Percentiles rank a stretch among this genome's conserved stretches.
phyloP scores from a whole-genome alignment of 495 filamentous ascomycete genomes.

The Penicillium parvum region DNA sequence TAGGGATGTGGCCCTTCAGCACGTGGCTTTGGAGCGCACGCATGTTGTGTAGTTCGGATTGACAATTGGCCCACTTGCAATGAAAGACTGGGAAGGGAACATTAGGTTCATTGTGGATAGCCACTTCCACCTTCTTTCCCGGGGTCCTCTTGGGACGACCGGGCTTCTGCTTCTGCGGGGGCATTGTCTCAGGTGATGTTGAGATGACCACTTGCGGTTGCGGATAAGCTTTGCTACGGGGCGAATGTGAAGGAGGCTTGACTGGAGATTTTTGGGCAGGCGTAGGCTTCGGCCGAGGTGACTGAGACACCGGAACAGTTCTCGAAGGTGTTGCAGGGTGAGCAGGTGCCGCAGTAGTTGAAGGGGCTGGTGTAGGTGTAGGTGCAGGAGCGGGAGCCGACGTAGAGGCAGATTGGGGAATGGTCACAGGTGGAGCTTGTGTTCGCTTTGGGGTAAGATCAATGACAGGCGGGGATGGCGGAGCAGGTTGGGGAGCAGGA shows the following conservation, averaged over 20 bases:
- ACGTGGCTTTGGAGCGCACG: constrained; percentile 66
- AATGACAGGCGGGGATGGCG: too few relatives aligned
- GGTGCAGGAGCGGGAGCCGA: not conserved
- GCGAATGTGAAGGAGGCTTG: not conserved
- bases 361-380: not conserved
- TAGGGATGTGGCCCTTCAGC: constrained; percentile 46
- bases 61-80: constrained; percentile 64
- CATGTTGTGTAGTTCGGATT: constrained; percentile 69
- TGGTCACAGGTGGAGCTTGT: not conserved
- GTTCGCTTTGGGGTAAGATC: too few relatives aligned
- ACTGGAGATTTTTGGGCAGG: not conserved
- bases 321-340: not conserved
- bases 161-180: constrained; percentile 2
- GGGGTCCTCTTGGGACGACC: constrained; percentile 11
- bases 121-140: constrained; percentile 11
- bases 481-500: not conserved
- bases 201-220: constrained; percentile 14
- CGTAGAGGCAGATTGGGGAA: not conserved
- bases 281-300: not conserved
- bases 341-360: not conserved
- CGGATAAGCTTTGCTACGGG: not conserved
- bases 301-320: not conserved
- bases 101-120: constrained; percentile 2
- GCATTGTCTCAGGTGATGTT: constrained; percentile 10
- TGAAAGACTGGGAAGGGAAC: constrained; percentile 43